phyloP scores from a whole-genome alignment of 805 yeast genomes.

The Komagataella pastoris region DNA sequence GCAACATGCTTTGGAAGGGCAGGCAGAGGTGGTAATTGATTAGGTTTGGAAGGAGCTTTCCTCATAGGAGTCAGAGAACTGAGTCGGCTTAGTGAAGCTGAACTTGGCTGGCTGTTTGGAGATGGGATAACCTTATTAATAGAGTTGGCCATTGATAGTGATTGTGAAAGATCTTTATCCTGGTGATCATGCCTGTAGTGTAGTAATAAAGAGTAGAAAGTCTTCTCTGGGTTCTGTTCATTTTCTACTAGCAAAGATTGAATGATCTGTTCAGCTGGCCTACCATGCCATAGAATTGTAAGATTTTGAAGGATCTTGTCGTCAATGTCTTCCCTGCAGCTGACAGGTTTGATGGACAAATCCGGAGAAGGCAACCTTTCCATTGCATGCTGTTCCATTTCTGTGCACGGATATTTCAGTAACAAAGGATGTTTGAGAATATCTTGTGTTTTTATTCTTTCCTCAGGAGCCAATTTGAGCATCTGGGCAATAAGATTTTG shows the following conservation, averaged over 20 bases:
- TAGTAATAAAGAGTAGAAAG: conserved; percentile 20
- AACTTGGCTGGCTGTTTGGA: conserved; percentile 6
- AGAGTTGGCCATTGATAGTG: neutral
- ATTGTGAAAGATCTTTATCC: conserved; percentile 2
- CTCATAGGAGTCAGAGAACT: conserved; percentile 15
- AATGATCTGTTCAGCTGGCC: conserved; percentile 23
- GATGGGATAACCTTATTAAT: neutral
- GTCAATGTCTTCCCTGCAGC: conserved; percentile 34
- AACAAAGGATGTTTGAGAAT: conserved; percentile 49
- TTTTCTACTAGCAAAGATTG: conserved; percentile 12
- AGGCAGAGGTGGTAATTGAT: conserved; percentile 2
- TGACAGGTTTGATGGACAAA: conserved; percentile 37
- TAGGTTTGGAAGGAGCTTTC: neutral
- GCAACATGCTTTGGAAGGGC: conserved; percentile 7
- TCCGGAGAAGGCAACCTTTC: conserved; percentile 39
- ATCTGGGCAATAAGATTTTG: conserved; percentile 50
- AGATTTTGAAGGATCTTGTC: conserved; percentile 38
- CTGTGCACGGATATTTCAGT: conserved; percentile 31
- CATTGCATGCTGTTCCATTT: conserved; percentile 9
- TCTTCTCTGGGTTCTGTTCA: conserved; percentile 21
- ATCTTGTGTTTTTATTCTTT: conserved; percentile 55
- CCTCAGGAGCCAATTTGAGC: conserved; percentile 57
- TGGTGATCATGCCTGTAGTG: conserved; percentile 22
- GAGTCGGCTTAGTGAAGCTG: neutral
- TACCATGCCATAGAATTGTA: conserved; percentile 45